These are phyloP conservation scores for Trichosporon inkin DNA, from an alignment of 1,284 basidiomycete genomes.

Conservation along the genomic window DNA sequence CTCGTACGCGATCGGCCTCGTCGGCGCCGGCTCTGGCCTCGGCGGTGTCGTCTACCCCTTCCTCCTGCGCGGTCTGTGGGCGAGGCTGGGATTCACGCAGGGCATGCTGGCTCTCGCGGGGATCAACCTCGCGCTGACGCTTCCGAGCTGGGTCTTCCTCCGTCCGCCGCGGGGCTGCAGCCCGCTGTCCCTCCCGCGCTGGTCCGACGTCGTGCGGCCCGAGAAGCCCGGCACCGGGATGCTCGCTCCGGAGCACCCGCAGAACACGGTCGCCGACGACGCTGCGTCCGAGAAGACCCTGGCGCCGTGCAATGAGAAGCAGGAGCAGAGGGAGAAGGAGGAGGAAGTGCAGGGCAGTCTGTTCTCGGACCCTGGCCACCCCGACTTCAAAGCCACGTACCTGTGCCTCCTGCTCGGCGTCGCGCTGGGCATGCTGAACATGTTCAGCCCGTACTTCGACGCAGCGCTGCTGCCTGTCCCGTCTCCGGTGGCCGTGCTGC, in stretches of 20 bases:
- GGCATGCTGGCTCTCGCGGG: constrained; percentile 28
- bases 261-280: neutral
- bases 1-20: constrained; percentile 43
- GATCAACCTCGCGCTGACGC: constrained; percentile 24
- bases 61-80: constrained; percentile 23
- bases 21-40: constrained; percentile 44
- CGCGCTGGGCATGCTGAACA: constrained; percentile 33
- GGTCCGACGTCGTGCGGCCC: constrained; percentile 2
- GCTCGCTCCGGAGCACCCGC: neutral
- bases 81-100: constrained; percentile 13
- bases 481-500: constrained; percentile 22
- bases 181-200: neutral
- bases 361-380: neutral
- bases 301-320: neutral
- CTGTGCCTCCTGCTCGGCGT: constrained; percentile 35
- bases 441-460: constrained; percentile 28
- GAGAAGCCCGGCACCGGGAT: neutral
- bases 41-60: constrained; percentile 47
- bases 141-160: constrained; percentile 26
- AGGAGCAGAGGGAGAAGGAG: constrained; percentile 21
- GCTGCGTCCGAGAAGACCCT: neutral
- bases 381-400: constrained; percentile 17
- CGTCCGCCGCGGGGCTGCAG: constrained; percentile 10
- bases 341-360: constrained; percentile 22
- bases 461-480: constrained; percentile 17